Conservation (phyloP, 768 basidiomycete species). For the Leccinum incarnatum region DNA sequence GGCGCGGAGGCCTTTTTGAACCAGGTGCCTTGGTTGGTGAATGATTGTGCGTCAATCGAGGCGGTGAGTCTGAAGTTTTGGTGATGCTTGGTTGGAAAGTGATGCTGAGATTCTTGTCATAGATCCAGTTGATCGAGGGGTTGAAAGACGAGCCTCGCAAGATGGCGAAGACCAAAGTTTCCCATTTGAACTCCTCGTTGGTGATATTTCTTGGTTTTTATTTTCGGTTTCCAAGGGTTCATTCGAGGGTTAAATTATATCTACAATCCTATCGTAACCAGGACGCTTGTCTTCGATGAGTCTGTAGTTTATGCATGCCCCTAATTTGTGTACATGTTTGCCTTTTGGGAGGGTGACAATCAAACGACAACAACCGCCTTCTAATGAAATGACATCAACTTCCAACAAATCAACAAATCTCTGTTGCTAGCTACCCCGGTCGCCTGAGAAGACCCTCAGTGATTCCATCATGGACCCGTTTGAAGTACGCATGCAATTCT, state of each 20-base stretch:
- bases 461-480: slow-evolving; percentile 47
- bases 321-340: too few relatives aligned
- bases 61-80: neutral
- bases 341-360: too few relatives aligned
- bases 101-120: neutral
- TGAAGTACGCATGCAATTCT: slow-evolving; percentile 74
- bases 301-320: too few relatives aligned
- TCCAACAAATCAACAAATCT: too few relatives aligned
- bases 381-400: too few relatives aligned
- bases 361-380: too few relatives aligned
- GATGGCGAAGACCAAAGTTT: neutral
- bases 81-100: neutral
- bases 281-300: too few relatives aligned
- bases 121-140: neutral
- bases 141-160: neutral
- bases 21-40: slow-evolving; percentile 5
- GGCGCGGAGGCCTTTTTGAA: slow-evolving; percentile 10
- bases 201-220: too few relatives aligned
- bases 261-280: too few relatives aligned
- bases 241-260: too few relatives aligned
- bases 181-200: neutral
- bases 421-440: too few relatives aligned
- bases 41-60: neutral
- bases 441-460: neutral
- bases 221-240: neutral